These are phyloP conservation scores for Casuarina equisetifolia DNA, from an alignment of 306 rosid genomes.

Conservation along the genomic window DNA sequence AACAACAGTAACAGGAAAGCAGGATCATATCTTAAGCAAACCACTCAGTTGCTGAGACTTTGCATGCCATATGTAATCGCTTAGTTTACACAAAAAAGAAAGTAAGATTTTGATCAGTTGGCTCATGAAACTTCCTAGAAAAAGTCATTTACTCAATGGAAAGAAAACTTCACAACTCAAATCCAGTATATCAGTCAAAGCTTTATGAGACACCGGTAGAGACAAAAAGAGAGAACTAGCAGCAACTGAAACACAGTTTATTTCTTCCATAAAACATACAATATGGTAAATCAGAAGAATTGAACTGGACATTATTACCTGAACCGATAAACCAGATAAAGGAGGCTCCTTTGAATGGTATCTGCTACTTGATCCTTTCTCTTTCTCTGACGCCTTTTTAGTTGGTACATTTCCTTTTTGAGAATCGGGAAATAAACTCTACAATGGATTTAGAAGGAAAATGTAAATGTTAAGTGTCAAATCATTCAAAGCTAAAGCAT, in stretches of 20 bases:
- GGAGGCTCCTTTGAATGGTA: conserved; percentile 28
- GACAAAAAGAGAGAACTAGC: not conserved
- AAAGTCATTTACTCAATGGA: not conserved
- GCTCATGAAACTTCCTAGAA: not conserved
- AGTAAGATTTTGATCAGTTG: not conserved
- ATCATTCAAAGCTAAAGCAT: not conserved
- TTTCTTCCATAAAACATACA: not conserved
- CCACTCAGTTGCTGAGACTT: conserved; percentile 6
- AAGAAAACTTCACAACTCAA: no score
- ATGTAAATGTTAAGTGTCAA: not conserved
- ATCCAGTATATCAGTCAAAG: not conserved
- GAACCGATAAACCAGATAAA: conserved; percentile 12
- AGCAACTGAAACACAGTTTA: not conserved
- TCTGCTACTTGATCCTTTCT: conserved; percentile 19
- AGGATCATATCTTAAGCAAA: not conserved
- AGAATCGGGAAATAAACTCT: conserved; percentile 30
- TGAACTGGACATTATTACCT: conserved; percentile 22
- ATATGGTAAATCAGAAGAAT: not conserved
- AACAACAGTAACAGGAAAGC: no score
- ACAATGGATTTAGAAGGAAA: conserved; percentile 1
- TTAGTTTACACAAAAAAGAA: not conserved
- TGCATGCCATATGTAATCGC: not conserved
- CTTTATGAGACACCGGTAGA: not conserved
- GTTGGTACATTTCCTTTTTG: conserved; percentile 12
- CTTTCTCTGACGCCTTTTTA: conserved; percentile 26